phyloP scores from a whole-genome alignment of 805 yeast genomes.

The Teunomyces pallodes region DNA sequence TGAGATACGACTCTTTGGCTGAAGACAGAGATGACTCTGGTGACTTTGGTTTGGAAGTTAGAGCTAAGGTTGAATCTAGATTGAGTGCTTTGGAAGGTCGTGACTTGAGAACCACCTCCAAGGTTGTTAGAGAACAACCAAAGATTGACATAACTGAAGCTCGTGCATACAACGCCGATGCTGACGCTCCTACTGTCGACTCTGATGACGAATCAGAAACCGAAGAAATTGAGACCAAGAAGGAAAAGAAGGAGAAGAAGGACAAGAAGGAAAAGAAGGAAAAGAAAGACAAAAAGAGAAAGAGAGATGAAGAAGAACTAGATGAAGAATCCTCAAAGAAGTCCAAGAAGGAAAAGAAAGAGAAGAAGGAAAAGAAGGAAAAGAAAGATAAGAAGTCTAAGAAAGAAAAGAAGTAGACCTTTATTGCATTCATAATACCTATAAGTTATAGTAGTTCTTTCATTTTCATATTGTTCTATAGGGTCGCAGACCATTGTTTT shows the following conservation, averaged over 20 bases:
- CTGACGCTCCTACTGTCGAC: conserved; percentile 63
- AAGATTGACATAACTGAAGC: conserved; percentile 86
- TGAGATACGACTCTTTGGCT: conserved; percentile 94
- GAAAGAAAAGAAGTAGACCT: conserved; percentile 25
- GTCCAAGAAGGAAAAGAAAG: conserved; percentile 53
- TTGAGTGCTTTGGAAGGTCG: conserved; percentile 95
- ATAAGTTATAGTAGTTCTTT: conserved; percentile 3
- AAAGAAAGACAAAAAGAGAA: conserved; percentile 21
- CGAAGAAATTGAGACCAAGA: conserved; percentile 28
- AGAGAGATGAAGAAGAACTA: conserved; percentile 24
- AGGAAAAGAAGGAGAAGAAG: conserved; percentile 33
- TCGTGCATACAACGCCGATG: conserved; percentile 90
- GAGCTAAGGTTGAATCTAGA: conserved; percentile 93
- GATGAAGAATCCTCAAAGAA: conserved; percentile 21
- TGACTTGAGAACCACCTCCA: conserved; percentile 86
- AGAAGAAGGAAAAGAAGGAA: conserved; percentile 49
- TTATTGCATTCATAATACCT: conserved; percentile 4
- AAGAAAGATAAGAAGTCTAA: conserved; percentile 37
- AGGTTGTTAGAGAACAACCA: conserved; percentile 76
- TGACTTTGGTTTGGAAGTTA: conserved; percentile 84
- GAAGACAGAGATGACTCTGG: conserved; percentile 97
- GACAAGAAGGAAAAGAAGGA: conserved; percentile 27
- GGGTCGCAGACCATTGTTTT: conserved; percentile 4
- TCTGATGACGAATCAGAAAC: conserved; percentile 32
- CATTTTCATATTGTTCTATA: conserved; percentile 4